Evolutionary conservation across 2,329 filamentous ascomycete species (phyloP).

Genomic region (Pseudogymnoascus sp.): DNA sequence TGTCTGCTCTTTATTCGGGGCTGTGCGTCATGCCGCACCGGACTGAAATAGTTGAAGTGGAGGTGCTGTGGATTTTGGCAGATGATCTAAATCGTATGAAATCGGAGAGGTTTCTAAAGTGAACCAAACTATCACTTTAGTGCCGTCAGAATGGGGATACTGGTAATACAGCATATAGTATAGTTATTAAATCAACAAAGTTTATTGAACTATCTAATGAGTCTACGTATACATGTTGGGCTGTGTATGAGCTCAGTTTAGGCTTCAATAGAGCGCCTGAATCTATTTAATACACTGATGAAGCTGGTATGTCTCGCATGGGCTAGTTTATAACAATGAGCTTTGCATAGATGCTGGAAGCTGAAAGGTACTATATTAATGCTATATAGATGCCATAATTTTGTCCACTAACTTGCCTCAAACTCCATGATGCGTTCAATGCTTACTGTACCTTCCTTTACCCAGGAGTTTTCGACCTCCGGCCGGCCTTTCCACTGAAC

Average conservation of each 20-base stretch:
- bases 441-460: slow-evolving; percentile 14
- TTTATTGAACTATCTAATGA: neutral
- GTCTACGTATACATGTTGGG: neutral
- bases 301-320: neutral
- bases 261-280: neutral
- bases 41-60: neutral
- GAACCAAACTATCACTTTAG: too few species aligned
- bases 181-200: neutral
- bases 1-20: neutral
- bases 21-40: neutral
- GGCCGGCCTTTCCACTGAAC: slow-evolving; percentile 15
- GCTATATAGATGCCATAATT: neutral
- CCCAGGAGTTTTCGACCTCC: slow-evolving; percentile 12
- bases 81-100: neutral
- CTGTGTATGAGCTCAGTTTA: neutral
- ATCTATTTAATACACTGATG: neutral
- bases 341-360: neutral
- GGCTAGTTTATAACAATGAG: neutral
- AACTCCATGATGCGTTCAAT: slow-evolving; percentile 11
- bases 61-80: neutral
- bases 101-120: neutral
- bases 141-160: neutral
- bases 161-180: neutral
- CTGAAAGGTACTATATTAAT: neutral
- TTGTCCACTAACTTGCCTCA: neutral